These are phyloP conservation scores for Heterobasidion parviporum DNA, from an alignment of 1,284 basidiomycete genomes.

Conservation along the genomic window DNA sequence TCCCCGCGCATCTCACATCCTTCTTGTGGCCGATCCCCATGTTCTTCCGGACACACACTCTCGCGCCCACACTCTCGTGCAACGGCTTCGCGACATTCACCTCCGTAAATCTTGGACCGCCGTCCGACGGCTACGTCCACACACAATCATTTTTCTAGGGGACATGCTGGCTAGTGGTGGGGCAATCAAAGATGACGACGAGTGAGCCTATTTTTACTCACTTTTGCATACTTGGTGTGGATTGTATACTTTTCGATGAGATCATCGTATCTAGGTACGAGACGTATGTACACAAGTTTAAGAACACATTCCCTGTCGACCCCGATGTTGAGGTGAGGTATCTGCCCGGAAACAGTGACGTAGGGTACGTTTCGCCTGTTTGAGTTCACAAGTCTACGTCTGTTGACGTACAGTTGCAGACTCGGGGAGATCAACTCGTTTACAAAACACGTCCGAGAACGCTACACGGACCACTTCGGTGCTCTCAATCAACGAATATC, in stretches of 20 bases:
- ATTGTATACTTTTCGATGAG: background rate
- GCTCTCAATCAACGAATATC: constrained; percentile 1
- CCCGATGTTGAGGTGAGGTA: background rate
- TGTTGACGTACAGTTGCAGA: background rate
- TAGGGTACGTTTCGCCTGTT: constrained; percentile 1
- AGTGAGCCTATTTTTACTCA: constrained; percentile 42
- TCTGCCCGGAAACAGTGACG: constrained; percentile 4
- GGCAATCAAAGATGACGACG: constrained; percentile 42
- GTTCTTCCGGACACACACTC: constrained; percentile 32
- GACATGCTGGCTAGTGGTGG: constrained; percentile 73
- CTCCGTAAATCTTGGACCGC: constrained; percentile 72
- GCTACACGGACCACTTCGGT: constrained; percentile 3
- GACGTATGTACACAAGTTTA: constrained; percentile 2
- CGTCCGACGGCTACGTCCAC: constrained; percentile 50
- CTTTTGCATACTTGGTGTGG: background rate
- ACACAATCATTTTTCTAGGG: constrained; percentile 75
- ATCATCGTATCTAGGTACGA: background rate
- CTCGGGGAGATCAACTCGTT: background rate
- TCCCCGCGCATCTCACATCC: constrained; percentile 42
- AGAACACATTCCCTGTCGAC: background rate
- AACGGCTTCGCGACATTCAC: constrained; percentile 56
- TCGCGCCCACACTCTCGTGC: constrained; percentile 29
- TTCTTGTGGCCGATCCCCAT: constrained; percentile 76
- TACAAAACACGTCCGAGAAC: constrained; percentile 3
- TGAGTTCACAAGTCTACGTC: background rate